These are phyloP conservation scores for Ophiostoma sp. DNA, from an alignment of 2,329 filamentous ascomycete genomes.

Conservation along the genomic window DNA sequence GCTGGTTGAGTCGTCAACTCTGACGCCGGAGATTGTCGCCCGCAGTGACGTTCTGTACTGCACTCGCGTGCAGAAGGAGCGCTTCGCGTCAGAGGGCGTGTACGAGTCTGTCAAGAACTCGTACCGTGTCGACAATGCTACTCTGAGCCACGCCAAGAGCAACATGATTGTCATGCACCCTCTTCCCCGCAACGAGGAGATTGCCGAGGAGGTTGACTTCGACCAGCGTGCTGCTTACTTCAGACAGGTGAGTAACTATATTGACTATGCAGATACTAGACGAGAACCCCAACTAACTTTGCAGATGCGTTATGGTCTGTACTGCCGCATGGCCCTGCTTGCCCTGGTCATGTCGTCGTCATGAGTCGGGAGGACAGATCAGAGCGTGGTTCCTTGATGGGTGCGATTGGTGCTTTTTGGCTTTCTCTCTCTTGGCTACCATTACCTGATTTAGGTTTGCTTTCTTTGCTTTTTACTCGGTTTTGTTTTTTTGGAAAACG, in stretches of 20 bases:
- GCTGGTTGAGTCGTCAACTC: constrained; percentile 64
- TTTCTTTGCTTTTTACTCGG: not conserved
- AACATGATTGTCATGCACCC: constrained; percentile 96
- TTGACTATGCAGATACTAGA: not conserved
- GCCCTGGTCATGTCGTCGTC: constrained; percentile 73
- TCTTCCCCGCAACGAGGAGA: constrained; percentile 86
- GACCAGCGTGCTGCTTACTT: constrained; percentile 97
- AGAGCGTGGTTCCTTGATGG: not conserved
- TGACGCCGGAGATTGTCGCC: constrained; percentile 82
- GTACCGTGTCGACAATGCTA: constrained; percentile 84
- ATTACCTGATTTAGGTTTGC: not conserved
- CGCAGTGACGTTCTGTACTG: constrained; percentile 92
- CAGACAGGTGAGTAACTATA: constrained; percentile 73
- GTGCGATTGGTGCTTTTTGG: not conserved
- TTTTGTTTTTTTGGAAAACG: constrained; percentile 14
- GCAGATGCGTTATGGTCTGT: constrained; percentile 95
- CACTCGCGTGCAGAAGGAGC: constrained; percentile 93
- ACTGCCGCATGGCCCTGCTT: constrained; percentile 95
- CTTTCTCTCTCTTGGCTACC: not conserved
- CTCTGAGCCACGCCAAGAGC: constrained; percentile 84
- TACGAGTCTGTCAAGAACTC: constrained; percentile 86
- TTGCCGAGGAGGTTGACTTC: constrained; percentile 94
- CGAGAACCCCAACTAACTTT: constrained; percentile 9
- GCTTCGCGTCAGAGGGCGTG: constrained; percentile 72
- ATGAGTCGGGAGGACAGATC: constrained; percentile 23